phyloP scores from a whole-genome alignment of 164 flowering plant genomes.

The Stephania cephalantha region DNA sequence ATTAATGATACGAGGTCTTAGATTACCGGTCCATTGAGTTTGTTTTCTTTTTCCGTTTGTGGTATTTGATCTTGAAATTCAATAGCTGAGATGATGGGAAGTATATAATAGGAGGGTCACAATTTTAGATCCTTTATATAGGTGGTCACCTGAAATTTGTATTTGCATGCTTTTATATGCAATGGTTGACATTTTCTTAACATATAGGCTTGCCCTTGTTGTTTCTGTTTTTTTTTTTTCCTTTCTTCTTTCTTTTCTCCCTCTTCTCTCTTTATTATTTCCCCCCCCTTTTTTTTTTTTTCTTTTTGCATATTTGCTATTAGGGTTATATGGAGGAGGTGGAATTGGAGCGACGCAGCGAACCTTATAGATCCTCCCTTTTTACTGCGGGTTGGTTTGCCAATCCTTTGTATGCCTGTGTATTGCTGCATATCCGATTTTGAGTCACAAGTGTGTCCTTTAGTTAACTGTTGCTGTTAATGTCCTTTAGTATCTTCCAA shows the following conservation, averaged over 20 bases:
- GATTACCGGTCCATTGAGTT: background rate
- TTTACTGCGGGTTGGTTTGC: slow-evolving; percentile 6
- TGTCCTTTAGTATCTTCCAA: background rate
- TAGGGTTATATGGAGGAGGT: slow-evolving; percentile 17
- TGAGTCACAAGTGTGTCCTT: background rate
- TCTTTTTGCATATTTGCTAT: slow-evolving; percentile 5
- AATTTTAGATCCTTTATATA: background rate
- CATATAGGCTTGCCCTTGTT: background rate
- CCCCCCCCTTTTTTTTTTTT: background rate
- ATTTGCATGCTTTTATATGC: background rate
- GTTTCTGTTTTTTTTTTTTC: background rate
- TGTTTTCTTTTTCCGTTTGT: background rate
- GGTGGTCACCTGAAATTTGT: background rate
- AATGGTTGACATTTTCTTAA: background rate
- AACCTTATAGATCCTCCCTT: background rate
- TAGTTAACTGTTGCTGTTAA: background rate
- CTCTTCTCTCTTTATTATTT: background rate
- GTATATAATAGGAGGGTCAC: background rate
- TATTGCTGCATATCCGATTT: background rate
- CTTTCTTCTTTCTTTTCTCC: background rate
- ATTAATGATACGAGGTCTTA: slow-evolving; percentile 5
- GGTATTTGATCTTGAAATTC: background rate
- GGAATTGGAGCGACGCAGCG: slow-evolving; percentile 13
- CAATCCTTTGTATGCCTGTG: background rate
- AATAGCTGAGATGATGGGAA: background rate